These are phyloP conservation scores for Amphicarpaea edgeworthii DNA, from an alignment of 306 rosid species.

Conservation along the genomic window DNA sequence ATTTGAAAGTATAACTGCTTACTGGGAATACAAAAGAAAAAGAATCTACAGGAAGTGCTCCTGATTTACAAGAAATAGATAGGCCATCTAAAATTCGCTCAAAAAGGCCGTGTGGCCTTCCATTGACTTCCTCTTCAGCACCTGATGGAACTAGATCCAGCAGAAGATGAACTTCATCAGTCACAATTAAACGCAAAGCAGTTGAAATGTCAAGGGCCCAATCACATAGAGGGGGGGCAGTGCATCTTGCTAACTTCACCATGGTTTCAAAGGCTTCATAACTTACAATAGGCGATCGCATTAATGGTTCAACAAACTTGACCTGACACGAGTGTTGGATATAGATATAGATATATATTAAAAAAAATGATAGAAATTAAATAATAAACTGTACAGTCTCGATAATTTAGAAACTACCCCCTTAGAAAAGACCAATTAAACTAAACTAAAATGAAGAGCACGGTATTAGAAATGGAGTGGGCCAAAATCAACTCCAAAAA, in stretches of 20 bases:
- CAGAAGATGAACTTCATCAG: slow-evolving; percentile 68
- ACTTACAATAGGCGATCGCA: slow-evolving; percentile 82
- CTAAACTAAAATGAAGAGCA: not conserved
- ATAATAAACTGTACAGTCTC: not conserved
- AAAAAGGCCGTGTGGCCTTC: slow-evolving; percentile 70
- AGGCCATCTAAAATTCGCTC: slow-evolving; percentile 80
- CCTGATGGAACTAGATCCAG: slow-evolving; percentile 66
- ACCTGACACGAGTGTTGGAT: slow-evolving; percentile 67
- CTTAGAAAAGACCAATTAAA: slow-evolving; percentile 15
- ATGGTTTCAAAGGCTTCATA: slow-evolving; percentile 90
- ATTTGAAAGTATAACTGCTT: slow-evolving; percentile 51
- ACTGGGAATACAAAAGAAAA: slow-evolving; percentile 94
- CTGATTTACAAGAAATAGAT: slow-evolving; percentile 84
- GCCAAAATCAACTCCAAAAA: not conserved
- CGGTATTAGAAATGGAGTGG: not conserved
- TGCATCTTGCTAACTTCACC: slow-evolving; percentile 87
- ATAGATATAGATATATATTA: not conserved
- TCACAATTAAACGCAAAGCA: slow-evolving; percentile 81
- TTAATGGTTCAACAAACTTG: slow-evolving; percentile 82
- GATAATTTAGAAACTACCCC: slow-evolving; percentile 8
- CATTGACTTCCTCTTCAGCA: slow-evolving; percentile 66
- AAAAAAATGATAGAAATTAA: not conserved
- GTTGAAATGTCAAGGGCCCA: slow-evolving; percentile 96
- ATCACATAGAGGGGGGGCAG: slow-evolving; percentile 84
- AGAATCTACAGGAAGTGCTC: slow-evolving; percentile 97